Percentiles rank a stretch among this genome's conserved stretches.
phyloP scores from a whole-genome alignment of 192 early-diverging fungal genomes.

The Backusella macrospora region DNA sequence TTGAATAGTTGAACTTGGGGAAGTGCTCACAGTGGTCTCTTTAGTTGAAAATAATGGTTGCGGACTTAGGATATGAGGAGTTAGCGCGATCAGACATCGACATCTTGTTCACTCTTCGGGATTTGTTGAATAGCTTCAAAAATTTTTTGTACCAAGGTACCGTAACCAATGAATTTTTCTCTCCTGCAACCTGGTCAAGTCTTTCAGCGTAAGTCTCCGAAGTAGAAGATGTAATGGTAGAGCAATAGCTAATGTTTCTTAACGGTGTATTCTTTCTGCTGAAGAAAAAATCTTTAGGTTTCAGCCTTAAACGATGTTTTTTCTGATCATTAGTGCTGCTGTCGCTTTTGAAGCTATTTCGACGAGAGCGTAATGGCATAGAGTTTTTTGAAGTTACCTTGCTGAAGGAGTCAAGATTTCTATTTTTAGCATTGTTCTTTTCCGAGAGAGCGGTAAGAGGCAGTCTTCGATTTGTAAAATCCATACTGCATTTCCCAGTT shows the following conservation, averaged over 20 bases:
- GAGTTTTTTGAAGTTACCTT: background rate
- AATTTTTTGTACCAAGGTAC: background rate
- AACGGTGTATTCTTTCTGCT: background rate
- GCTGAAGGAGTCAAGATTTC: background rate
- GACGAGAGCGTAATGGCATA: background rate
- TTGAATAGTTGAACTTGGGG: background rate
- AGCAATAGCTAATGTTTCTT: conserved; percentile 1
- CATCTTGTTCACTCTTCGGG: background rate
- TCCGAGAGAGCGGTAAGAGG: background rate
- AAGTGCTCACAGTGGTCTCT: background rate
- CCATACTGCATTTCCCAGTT: background rate
- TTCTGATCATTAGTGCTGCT: background rate
- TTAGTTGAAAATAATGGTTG: background rate
- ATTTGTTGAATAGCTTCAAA: background rate
- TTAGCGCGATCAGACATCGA: background rate
- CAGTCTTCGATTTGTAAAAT: background rate
- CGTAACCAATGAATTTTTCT: background rate
- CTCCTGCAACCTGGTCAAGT: background rate
- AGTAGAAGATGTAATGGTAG: background rate
- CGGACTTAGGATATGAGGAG: background rate
- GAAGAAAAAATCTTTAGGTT: background rate
- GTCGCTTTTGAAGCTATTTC: background rate
- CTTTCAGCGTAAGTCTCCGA: background rate
- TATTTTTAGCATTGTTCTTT: background rate
- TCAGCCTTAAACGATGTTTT: background rate